A percentile compares a stretch with the other conserved stretches of the same genome.
These are phyloP conservation scores for Kitagawia praeruptora DNA, from an alignment of 129 eudicot genomes.

Conservation along the genomic window DNA sequence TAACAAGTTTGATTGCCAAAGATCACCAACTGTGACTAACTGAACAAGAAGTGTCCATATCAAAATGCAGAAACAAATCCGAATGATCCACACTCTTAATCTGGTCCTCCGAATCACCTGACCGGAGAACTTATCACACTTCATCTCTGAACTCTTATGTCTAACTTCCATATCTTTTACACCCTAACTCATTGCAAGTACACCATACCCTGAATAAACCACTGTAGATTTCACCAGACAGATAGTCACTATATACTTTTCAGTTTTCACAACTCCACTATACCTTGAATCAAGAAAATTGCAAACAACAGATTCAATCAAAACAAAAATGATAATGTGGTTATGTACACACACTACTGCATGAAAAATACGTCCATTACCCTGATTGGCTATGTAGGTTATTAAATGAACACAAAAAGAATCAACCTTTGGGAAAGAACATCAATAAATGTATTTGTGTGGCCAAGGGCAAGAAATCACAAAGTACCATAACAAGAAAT, in stretches of 20 bases:
- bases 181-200: constrained; percentile 49
- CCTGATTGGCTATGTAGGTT: background rate
- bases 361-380: background rate
- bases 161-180: constrained; percentile 56
- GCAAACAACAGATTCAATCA: no score
- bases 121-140: constrained; percentile 43
- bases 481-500: constrained; percentile 26
- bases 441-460: constrained; percentile 10
- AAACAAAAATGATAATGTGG: background rate
- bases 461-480: constrained; percentile 23
- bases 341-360: background rate
- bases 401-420: background rate
- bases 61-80: constrained; percentile 82
- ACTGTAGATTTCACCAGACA: background rate
- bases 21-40: constrained; percentile 68
- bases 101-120: constrained; percentile 53
- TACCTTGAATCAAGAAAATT: background rate
- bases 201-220: background rate
- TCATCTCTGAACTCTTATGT: constrained; percentile 46
- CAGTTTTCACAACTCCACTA: background rate
- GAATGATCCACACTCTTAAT: constrained; percentile 70
- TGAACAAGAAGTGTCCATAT: constrained; percentile 92
- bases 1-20: constrained; percentile 64
- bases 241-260: background rate
- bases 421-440: constrained; percentile 14